A percentile compares a stretch with the other conserved stretches of the same genome.
These are phyloP conservation scores for Cercophora sp. DNA, from an alignment of 495 filamentous ascomycete species.

Conservation along the genomic window DNA sequence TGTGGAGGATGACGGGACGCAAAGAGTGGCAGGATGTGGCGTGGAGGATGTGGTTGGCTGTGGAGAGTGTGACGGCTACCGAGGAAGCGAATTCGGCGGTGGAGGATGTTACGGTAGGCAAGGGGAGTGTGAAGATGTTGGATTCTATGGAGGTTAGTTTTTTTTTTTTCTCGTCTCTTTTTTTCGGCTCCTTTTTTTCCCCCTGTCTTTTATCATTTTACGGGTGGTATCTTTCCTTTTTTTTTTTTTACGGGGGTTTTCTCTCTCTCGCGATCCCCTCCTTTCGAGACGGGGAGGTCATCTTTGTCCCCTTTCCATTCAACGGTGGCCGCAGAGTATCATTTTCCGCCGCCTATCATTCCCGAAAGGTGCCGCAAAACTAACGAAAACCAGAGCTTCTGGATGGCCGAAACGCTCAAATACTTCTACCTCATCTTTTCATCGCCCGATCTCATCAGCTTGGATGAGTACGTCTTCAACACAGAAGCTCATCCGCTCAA, in stretches of 20 bases:
- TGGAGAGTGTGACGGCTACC: conserved; percentile 43
- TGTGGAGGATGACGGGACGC: conserved; percentile 61
- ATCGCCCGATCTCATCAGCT: conserved; percentile 59
- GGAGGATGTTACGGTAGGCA: conserved; percentile 31
- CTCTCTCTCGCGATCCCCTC: too few species aligned
- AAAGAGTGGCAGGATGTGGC: conserved; percentile 47
- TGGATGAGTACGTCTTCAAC: conserved; percentile 75
- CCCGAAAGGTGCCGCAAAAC: neutral
- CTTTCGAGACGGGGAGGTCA: too few species aligned
- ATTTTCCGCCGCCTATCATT: too few species aligned
- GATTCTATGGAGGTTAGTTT: conserved; percentile 43
- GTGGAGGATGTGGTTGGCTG: conserved; percentile 55
- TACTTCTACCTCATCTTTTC: conserved; percentile 26
- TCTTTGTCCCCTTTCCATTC: too few species aligned
- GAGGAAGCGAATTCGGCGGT: conserved; percentile 46
- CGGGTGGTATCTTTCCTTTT: too few species aligned
- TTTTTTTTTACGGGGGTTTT: too few species aligned
- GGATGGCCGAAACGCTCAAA: conserved; percentile 44
- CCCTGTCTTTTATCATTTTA: too few species aligned
- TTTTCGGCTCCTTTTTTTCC: too few species aligned
- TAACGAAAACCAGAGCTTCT: conserved; percentile 35
- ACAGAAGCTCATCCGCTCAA: conserved; percentile 75
- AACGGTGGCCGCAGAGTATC: too few species aligned
- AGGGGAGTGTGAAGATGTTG: conserved; percentile 18
- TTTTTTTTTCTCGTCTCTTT: too few species aligned